Base-by-base conservation (phyloP, 2,329 filamentous ascomycete species). In the Pseudogymnoascus sp. region DNA sequence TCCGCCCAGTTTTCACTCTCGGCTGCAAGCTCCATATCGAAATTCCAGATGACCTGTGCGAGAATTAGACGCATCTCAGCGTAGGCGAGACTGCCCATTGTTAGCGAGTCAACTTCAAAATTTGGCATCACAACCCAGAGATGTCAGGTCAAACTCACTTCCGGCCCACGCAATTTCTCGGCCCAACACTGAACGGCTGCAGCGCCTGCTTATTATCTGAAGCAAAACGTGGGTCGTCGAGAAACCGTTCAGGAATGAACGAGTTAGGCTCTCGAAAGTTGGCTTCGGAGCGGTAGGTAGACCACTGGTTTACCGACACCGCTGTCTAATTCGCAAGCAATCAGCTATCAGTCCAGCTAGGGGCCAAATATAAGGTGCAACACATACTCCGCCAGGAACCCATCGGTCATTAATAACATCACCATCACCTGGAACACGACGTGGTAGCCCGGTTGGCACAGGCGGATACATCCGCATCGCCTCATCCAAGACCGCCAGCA, bases 401-500 rank as follows among this genome's bases (percentile, higher is more conserved):
- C 41, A 66, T 40, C 61, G 41, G 33, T 64, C 68, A 33, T 31
- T 60, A 19, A 70, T 62, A 22, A 64, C 28, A 22, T 63, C 65
- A 7, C 68, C 68, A 22, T 46, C 63, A 10, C 50, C 31, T 16
- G 65, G 65, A 22, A 63, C 64, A 19, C 53, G 24, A 16, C 69
- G 56, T 4, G 65, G 61, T 16, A 68, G 26, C 2, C 50, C 62
- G 14, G 35, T 28, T 22, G 63, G 61, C 1, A 62, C 59, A 11
- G 67, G 64, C 8, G 78, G 76, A 61, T 77, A 79, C 10, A 78
- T 65, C 11, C 80, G 72, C 28, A 82, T 68, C 0, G 71, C 69
- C 67, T 82, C 79, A 1, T 79, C 69, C 2, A 81, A 65, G 24
- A 72, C 72, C 2, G 78, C 79, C 6, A 72, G 65, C 68, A 80